Evolutionary conservation across 164 flowering plant genomes (phyloP).

Genomic region (Malania oleifera): DNA sequence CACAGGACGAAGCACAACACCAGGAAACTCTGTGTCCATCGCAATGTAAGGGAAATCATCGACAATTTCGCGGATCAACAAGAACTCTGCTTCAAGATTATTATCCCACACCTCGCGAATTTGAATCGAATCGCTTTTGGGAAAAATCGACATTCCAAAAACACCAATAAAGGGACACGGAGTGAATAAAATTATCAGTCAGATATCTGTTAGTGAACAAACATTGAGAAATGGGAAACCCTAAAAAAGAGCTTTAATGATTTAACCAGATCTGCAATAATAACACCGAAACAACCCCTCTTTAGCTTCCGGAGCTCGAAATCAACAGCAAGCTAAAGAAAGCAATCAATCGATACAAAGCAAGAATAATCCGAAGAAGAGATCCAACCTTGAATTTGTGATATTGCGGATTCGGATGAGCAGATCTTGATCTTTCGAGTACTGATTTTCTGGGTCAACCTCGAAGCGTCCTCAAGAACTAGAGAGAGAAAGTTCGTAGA

Average conservation of each 20-base stretch:
- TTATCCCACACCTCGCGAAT: slow-evolving; percentile 49
- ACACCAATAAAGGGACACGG: not conserved
- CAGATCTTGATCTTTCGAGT: slow-evolving; percentile 18
- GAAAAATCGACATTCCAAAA: slow-evolving; percentile 21
- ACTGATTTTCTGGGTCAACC: slow-evolving; percentile 17
- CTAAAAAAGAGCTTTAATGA: too few species aligned
- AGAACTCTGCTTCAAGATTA: slow-evolving; percentile 39
- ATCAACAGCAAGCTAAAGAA: not conserved
- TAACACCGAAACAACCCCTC: not conserved
- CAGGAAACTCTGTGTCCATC: slow-evolving; percentile 60
- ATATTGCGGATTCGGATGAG: slow-evolving; percentile 1
- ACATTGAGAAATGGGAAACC: slow-evolving; percentile 6
- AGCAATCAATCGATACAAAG: not conserved
- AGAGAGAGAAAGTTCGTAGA: not conserved
- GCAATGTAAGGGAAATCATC: slow-evolving; percentile 35
- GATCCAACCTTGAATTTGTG: slow-evolving; percentile 23
- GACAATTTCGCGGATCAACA: slow-evolving; percentile 36
- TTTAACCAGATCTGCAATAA: not conserved
- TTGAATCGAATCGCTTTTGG: slow-evolving; percentile 31
- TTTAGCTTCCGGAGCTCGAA: slow-evolving; percentile 1
- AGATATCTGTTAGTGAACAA: slow-evolving; percentile 9
- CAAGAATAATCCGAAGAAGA: not conserved
- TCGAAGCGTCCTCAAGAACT: not conserved
- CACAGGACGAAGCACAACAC: slow-evolving; percentile 45
- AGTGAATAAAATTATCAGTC: slow-evolving; percentile 6